Percentiles rank a stretch among this genome's conserved stretches.
Conservation (phyloP, 1,284 basidiomycete species). For the Farysia itapuensis region DNA sequence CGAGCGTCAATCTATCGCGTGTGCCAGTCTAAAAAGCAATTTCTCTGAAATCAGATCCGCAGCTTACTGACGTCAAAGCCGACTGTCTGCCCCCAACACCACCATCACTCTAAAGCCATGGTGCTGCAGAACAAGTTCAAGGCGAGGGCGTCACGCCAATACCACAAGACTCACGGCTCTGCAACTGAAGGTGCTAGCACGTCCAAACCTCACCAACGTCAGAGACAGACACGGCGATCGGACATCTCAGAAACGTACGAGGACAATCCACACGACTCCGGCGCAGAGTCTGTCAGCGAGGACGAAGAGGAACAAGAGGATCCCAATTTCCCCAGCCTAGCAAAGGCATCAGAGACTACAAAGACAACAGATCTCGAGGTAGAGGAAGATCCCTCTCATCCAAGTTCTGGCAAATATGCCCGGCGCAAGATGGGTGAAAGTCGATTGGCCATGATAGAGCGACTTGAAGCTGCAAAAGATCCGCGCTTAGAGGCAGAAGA, state of each 20-base stretch:
- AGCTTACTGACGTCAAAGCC: too few relatives aligned
- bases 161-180: conserved; percentile 26
- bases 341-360: conserved; percentile 11
- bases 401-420: conserved; percentile 36
- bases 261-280: conserved; percentile 8
- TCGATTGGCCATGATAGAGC: conserved; percentile 40
- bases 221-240: neutral
- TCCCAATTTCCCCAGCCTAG: conserved; percentile 16
- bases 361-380: neutral
- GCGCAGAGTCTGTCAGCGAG: conserved; percentile 3
- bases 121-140: conserved; percentile 60
- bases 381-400: conserved; percentile 11
- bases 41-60: too few relatives aligned
- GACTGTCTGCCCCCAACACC: too few relatives aligned
- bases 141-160: conserved; percentile 52
- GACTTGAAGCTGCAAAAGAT: conserved; percentile 36
- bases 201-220: conserved; percentile 14
- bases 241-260: neutral
- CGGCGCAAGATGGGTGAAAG: conserved; percentile 40
- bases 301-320: conserved; percentile 3
- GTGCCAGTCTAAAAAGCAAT: too few relatives aligned
- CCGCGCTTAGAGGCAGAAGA: conserved; percentile 10
- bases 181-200: conserved; percentile 6
- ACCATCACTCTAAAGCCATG: too few relatives aligned
- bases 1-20: too few relatives aligned